Evolutionary conservation across 192 early-diverging fungal species (phyloP), one percentile per base, ranked within the genome.

Genomic region (Coemansia asiatica): DNA sequence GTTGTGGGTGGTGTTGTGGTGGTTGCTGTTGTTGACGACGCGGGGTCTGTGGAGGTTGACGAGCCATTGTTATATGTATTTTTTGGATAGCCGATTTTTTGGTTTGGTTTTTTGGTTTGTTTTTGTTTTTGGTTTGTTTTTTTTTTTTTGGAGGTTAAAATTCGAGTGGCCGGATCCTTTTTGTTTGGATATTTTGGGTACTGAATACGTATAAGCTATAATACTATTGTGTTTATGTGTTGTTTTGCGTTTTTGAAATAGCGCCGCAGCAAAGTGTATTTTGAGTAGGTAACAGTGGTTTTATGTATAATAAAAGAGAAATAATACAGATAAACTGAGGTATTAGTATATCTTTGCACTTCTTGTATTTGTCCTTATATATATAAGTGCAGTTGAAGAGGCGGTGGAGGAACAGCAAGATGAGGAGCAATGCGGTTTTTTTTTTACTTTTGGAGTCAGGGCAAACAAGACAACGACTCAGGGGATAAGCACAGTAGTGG

Each of bases 1-100:
- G n/a, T n/a, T n/a, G n/a, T n/a, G n/a, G n/a, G n/a, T n/a, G n/a
- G n/a, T 49, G 48, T 22, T 49, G 48, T 22, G n/a, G 48, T 22
- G 13, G 44, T 21, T 49, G 47, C 49, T 51, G 49, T 10, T 54
- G 51, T 25, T 25, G 51, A 16, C 51, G 51, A 16, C 51, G 51
- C 6, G 51, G 51, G 3, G 51, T 54, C 25, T 54, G 51, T 25
- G 26, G 10, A 10, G 22, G 23, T 27, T 54, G 51, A 25, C 51
- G 51, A 27, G 26, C 51, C 51, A 54, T 54, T 23, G 26, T 54
- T 2, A 3, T 6, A 33, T 27, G 26, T 54, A 54, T 27, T 12
- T 23, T 54, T 54, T 44, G 40, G 10, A 44, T 44, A 44, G 40
- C 3, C 15, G 40, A 12, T 2, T 33, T 3, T 33, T 3, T 8